Base-by-base conservation (phyloP, 768 basidiomycete species). In the Lactarius pseudohatsudake region DNA sequence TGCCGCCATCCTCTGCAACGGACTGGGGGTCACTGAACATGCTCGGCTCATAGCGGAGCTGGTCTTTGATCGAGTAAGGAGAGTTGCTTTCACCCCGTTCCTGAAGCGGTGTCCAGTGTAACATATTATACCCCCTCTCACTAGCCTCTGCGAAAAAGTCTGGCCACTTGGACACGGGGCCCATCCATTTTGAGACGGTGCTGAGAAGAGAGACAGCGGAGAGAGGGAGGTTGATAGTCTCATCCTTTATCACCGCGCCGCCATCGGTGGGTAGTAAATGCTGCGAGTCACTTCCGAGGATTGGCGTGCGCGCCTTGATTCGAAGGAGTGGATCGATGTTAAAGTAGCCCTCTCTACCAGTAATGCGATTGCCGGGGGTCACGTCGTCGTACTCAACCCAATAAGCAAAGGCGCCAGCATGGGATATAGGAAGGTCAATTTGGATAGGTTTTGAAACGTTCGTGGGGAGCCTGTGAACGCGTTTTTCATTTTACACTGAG, bases 111-210 rank as follows among this genome's bases (percentile, higher is more conserved):
- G 96, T 92, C 81, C 91, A 99, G 74, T 99, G 97, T 53, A 99
- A 79, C 94, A 98, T 97, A 60, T 96, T 99, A 80, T 99, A 99
- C 1, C 97, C 96, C 57, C 96, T 82, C 61, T 92, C 83, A 61
- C 87, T 85, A 13, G 94, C 91, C 77, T 96, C 94, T 58, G 84
- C 81, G 70, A 97, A 92, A 74, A 92, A 86, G 3, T 82, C 81
- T 54, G 78, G 81, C 97, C 97, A 98, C 36, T 87, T 80, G 13
- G 80, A 76, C 41, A 93, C 77, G 1, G 89, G 83, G 2, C 96
- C 96, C 93, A 98, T 97, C 97, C 97, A 99, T 76, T 99, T 99
- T 1, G 95, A 96, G 55, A 99, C 88, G 45, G 96, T 82, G 5
- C 92, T 95, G 63, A 98, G 80, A 73, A 98, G 89, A 40, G 90